These are phyloP conservation scores for Calonectria naviculata DNA, from an alignment of 2,329 filamentous ascomycete genomes.

Conservation along the genomic window DNA sequence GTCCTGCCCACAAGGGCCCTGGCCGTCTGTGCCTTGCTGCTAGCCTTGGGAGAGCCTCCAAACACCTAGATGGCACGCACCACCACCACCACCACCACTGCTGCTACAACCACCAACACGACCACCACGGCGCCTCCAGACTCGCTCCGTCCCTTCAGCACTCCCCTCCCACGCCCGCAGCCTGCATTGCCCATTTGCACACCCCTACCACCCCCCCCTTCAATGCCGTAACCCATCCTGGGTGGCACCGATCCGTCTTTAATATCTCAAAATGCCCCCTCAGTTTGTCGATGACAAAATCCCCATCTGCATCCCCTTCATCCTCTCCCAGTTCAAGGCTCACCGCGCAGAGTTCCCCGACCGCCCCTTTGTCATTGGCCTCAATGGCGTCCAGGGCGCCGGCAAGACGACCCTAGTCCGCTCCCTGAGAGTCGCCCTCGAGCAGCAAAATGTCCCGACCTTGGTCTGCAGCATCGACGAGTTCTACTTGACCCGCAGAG, in stretches of 20 bases:
- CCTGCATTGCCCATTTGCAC: background rate
- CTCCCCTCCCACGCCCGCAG: conserved; percentile 2
- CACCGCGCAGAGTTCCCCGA: conserved; percentile 54
- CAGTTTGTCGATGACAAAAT: conserved; percentile 81
- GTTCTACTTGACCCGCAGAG: conserved; percentile 81
- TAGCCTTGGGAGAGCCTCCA: conserved; percentile 5
- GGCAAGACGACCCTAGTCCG: conserved; percentile 91
- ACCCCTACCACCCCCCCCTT: conserved; percentile 1
- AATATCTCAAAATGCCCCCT: conserved; percentile 39
- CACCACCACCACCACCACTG: conserved; percentile 12
- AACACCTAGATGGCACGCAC: conserved; percentile 14
- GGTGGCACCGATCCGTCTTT: background rate
- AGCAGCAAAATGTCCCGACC: conserved; percentile 68
- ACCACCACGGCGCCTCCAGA: background rate
- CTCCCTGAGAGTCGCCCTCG: conserved; percentile 71
- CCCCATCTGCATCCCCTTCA: conserved; percentile 81
- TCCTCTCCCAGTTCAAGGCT: conserved; percentile 67
- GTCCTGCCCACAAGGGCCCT: background rate
- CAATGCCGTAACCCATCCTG: conserved; percentile 10
- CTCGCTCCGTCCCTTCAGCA: background rate
- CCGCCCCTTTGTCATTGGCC: conserved; percentile 82
- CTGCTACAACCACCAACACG: background rate
- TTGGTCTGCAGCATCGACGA: conserved; percentile 88
- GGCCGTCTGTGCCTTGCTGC: background rate
- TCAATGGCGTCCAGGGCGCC: conserved; percentile 92